Evolutionary conservation across 2,329 filamentous ascomycete species (phyloP).

Genomic region (Exophiala aquamarina): DNA sequence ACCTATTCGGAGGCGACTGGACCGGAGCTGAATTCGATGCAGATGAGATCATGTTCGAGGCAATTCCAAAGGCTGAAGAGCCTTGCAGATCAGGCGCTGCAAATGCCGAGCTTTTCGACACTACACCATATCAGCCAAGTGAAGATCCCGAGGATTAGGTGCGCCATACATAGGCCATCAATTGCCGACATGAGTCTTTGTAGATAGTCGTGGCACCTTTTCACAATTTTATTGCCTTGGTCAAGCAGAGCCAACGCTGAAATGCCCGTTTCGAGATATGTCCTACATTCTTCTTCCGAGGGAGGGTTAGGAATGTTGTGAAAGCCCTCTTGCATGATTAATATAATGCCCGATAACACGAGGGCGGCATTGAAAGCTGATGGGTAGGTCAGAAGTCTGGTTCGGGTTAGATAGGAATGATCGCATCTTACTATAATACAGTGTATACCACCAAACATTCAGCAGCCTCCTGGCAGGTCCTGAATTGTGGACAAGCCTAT

Average conservation of each 20-base stretch:
- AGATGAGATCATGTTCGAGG: not conserved
- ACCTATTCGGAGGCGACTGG: no score
- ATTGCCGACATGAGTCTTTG: constrained; percentile 22
- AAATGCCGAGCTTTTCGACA: not conserved
- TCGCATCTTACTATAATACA: constrained; percentile 5
- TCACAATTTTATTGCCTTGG: constrained; percentile 32
- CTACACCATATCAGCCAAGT: not conserved
- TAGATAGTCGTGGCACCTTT: constrained; percentile 33
- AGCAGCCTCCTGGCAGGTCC: not conserved
- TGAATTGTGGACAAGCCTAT: not conserved
- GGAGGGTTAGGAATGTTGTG: not conserved
- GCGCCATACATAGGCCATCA: not conserved
- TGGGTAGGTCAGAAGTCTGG: no score
- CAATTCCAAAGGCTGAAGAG: not conserved
- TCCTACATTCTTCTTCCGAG: not conserved
- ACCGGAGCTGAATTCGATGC: no score
- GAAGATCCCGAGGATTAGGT: not conserved
- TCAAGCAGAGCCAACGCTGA: constrained; percentile 31
- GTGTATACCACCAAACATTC: constrained; percentile 5
- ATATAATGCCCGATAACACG: not conserved
- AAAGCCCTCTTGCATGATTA: not conserved
- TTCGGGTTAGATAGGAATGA: no score
- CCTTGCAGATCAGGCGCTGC: not conserved
- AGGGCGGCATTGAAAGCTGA: constrained; percentile 10
- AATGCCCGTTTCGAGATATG: constrained; percentile 1